Evolutionary conservation across 768 basidiomycete genomes (phyloP).

Genomic region (Mycena capillaripes): DNA sequence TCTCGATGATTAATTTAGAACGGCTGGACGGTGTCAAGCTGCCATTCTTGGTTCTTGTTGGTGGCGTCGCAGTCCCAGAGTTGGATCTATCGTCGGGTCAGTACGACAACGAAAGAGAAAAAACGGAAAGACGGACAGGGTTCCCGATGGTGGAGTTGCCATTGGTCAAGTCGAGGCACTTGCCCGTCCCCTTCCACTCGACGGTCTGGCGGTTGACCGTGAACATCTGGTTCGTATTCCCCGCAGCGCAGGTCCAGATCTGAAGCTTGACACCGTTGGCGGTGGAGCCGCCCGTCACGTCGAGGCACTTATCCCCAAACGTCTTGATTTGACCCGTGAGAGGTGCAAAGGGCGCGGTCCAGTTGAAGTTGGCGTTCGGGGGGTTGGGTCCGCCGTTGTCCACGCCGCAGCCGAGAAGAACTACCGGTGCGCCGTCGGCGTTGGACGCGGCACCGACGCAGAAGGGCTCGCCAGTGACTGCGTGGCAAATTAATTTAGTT

Average conservation of each 20-base stretch:
- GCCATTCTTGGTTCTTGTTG: not conserved
- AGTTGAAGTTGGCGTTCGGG: conserved; percentile 21
- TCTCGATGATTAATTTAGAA: not conserved
- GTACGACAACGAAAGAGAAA: not conserved
- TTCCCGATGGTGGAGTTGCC: conserved; percentile 31
- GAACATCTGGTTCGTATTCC: conserved; percentile 41
- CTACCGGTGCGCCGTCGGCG: conserved; percentile 12
- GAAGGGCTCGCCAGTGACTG: conserved; percentile 20
- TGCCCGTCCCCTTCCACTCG: conserved; percentile 30
- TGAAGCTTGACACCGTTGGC: conserved; percentile 40
- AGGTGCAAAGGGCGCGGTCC: conserved; percentile 18
- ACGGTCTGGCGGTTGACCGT: conserved; percentile 20
- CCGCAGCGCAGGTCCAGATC: conserved; percentile 40
- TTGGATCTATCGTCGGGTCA: not conserved
- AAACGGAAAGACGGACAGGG: not conserved
- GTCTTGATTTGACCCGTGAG: conserved; percentile 28
- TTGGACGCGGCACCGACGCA: conserved; percentile 19
- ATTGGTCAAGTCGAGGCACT: conserved; percentile 36
- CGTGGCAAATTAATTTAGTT: not conserved
- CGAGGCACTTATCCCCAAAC: conserved; percentile 40
- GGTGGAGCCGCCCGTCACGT: conserved; percentile 36
- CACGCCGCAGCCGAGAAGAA: conserved; percentile 14
- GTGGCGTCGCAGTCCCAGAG: not conserved
- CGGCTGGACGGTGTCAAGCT: not conserved
- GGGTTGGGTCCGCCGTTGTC: not conserved